Evolutionary conservation across 108 stramenopile species (phyloP), one percentile per base, ranked within the genome.

Genomic region (Pseudonitzschia multiseries): DNA sequence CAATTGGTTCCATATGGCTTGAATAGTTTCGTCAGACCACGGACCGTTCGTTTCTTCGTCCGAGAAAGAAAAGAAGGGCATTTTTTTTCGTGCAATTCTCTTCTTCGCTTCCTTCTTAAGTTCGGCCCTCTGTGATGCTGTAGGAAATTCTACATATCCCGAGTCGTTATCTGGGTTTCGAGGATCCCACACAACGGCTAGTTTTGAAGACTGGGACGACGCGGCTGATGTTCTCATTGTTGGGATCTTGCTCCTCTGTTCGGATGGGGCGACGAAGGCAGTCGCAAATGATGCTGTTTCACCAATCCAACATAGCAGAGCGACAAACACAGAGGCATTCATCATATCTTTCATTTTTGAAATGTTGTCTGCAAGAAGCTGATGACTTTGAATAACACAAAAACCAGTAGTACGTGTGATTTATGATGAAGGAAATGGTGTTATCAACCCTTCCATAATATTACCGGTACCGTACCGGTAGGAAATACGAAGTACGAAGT

Each of bases 81-180:
- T 44, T n/a, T 71, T n/a, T n/a, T 74, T 80, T 5, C 77, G 71
- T 13, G 79, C 76, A 15, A 43, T 72, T 57, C 85, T 75, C 51
- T 81, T 77, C 56, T 68, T 50, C 18, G 74, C 73, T 75, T 83
- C 82, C 43, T 85, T 86, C 27, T 78, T 73, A 52, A 86, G 43
- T 17, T 32, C 51, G 36, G 53, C 70, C 40, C 71, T 68, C 64
- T 86, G 85, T 48, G 65, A 65, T 0, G 79, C 76, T 31, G 83
- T 79, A 2, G 79, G 79, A 52, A 79, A 79, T 4, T 69, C 71
- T 4, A 79, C 78, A 18, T 71, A 6, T 62, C 62, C 73, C 33
- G 36, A 40, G 46, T 40, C 60, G 64, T 46, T 51, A 31, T 63
- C 61, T 50, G 42, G 40, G 43, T 67, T 67, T 6, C 42, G 44